phyloP scores from a whole-genome alignment of 805 yeast species.

The Schwanniomyces sp. region DNA sequence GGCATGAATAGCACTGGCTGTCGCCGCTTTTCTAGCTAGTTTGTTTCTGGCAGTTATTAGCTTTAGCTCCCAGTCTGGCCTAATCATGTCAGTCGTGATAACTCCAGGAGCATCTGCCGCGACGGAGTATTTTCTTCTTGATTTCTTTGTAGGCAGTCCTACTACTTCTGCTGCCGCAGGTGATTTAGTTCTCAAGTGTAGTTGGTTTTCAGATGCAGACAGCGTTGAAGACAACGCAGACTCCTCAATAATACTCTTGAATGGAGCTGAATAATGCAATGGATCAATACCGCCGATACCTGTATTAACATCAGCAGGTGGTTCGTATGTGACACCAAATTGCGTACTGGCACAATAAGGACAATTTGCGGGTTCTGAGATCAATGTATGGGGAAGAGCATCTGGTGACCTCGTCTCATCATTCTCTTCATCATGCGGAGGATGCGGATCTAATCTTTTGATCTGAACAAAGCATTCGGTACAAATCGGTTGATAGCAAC shows the following conservation, averaged over 20 bases:
- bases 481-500: constrained; percentile 93
- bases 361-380: constrained; percentile 86
- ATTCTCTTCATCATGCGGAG: constrained; percentile 65
- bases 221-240: background rate
- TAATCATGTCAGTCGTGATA: constrained; percentile 73
- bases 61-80: constrained; percentile 91
- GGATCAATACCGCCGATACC: constrained; percentile 63
- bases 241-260: constrained; percentile 8
- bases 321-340: constrained; percentile 81
- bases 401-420: constrained; percentile 18
- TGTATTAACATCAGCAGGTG: constrained; percentile 51
- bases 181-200: background rate
- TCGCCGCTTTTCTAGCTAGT: constrained; percentile 84
- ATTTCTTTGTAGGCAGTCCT: constrained; percentile 1
- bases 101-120: constrained; percentile 71
- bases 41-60: constrained; percentile 70
- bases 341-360: constrained; percentile 90
- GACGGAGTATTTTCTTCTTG: constrained; percentile 42
- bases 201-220: background rate
- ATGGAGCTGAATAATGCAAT: constrained; percentile 25
- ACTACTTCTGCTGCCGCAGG: background rate
- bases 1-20: constrained; percentile 92
- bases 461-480: constrained; percentile 97
- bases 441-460: constrained; percentile 88
- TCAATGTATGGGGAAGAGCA: constrained; percentile 59